Base-by-base conservation (phyloP, 805 yeast genomes). In the Phaffomyces antillensis region DNA sequence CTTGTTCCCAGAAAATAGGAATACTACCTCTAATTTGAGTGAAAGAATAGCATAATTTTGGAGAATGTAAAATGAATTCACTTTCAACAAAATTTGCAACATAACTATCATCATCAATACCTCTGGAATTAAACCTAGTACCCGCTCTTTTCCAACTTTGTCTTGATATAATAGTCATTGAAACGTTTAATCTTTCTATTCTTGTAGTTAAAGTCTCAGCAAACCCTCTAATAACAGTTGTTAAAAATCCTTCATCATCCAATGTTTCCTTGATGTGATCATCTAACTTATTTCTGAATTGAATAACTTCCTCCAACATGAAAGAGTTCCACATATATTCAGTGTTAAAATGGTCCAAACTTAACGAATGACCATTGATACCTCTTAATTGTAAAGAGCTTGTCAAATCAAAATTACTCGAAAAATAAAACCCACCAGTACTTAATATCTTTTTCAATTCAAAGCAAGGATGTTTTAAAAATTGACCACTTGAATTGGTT, bases 71-170 rank as follows among this genome's bases (percentile, higher is more conserved):
- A 31, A 93, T 83, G 35, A 86, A 75, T 61, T 93, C 99, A 0
- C 98, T 88, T 59, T 89, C 96, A 26, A 88, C 96, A 61, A 86
- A 93, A 64, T 93, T 93, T 39, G 99, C 96, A 30, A 91, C 99
- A 61, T 89, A 78, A 8, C 96, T 95, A 48, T 86, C 87, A 60
- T 89, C 98, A 64, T 93, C 98, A 31, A 90, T 82, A 45, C 99
- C 99, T 63, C 99, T 75, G 5, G 95, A 90, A 62, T 87, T 86
- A 65, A 79, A 93, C 54, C 99, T 73, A 0, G 99, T 95, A 5
- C 99, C 99, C 2, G 99, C 99, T 46, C 98, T 71, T 60, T 82
- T 82, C 88, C 98, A 93, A n/a, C 95, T 85, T 62, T 91, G 98
- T 54, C 93, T 85, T 1, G 97, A 90, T 16, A 93, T 80, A 18